A percentile compares a stretch with the other conserved stretches of the same genome.
Evolutionary conservation across 2,329 filamentous ascomycete genomes (phyloP).

Genomic region (Xylaria sp.): DNA sequence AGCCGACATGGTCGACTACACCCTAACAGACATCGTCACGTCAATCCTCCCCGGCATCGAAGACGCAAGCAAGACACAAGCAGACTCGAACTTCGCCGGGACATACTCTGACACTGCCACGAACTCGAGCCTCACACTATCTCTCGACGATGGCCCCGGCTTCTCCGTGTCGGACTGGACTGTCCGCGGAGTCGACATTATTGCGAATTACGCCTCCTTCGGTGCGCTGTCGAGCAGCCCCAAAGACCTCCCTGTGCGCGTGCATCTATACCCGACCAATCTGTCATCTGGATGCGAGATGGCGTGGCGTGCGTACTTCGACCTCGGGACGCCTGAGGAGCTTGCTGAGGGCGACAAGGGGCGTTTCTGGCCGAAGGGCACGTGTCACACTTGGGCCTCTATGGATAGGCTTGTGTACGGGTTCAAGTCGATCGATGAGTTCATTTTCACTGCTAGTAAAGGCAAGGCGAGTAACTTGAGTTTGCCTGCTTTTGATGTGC

Average conservation of each 20-base stretch:
- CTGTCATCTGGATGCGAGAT: constrained; percentile 29
- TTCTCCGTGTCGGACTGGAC: constrained; percentile 53
- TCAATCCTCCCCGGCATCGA: constrained; percentile 56
- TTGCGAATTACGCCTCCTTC: constrained; percentile 48
- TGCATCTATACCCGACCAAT: constrained; percentile 44
- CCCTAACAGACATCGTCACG: constrained; percentile 47
- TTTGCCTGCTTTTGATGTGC: constrained; percentile 38
- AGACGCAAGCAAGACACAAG: constrained; percentile 53
- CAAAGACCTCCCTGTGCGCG: constrained; percentile 30
- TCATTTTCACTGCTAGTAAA: constrained; percentile 35
- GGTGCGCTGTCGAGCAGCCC: constrained; percentile 36
- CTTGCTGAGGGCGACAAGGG: constrained; percentile 37
- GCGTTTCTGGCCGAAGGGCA: constrained; percentile 42
- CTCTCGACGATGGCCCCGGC: constrained; percentile 53
- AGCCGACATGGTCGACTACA: constrained; percentile 37
- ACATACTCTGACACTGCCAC: constrained; percentile 51
- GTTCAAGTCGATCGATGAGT: constrained; percentile 46
- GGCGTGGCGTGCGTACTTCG: constrained; percentile 43
- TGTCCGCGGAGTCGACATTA: constrained; percentile 54
- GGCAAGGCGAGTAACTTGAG: constrained; percentile 36
- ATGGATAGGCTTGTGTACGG: constrained; percentile 45
- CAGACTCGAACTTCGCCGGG: constrained; percentile 48
- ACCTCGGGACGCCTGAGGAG: constrained; percentile 38
- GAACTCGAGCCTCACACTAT: constrained; percentile 54
- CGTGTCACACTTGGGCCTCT: constrained; percentile 42